Evolutionary conservation across 352 stramenopile genomes (phyloP).

Genomic region (Phytopythium oedochilum): DNA sequence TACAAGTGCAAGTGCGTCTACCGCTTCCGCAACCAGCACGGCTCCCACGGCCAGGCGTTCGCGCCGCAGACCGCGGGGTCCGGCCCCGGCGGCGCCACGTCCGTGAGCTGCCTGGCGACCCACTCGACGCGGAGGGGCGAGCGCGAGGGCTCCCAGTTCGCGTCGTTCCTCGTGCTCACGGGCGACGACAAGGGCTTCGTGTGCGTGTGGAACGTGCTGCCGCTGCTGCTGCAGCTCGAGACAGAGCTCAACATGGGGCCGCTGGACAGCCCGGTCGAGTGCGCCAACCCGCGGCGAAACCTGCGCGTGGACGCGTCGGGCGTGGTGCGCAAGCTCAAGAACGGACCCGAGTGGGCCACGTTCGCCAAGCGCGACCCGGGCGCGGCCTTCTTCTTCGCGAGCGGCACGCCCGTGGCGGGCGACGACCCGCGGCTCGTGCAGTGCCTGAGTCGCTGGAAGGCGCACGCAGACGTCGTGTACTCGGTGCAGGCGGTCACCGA

Average conservation of each 20-base stretch:
- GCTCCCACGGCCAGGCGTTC: conserved; percentile 1
- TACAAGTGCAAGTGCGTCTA: conserved; percentile 75
- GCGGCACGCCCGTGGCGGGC: conserved; percentile 40
- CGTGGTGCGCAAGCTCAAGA: conserved; percentile 67
- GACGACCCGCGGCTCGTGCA: conserved; percentile 18
- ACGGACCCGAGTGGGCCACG: conserved; percentile 53
- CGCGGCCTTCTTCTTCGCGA: conserved; percentile 54
- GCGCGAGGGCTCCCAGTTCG: conserved; percentile 30
- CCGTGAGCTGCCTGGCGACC: conserved; percentile 40
- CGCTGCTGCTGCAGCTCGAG: conserved; percentile 54
- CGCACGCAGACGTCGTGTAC: conserved; percentile 73
- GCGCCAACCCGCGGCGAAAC: conserved; percentile 66
- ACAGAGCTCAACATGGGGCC: conserved; percentile 33
- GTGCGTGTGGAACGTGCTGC: conserved; percentile 65
- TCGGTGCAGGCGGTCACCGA: conserved; percentile 71
- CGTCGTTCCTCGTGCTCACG: conserved; percentile 49
- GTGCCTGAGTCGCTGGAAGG: conserved; percentile 59
- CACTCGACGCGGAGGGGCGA: conserved; percentile 17
- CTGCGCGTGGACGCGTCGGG: conserved; percentile 61
- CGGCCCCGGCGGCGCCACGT: conserved; percentile 9
- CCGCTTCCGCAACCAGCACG: conserved; percentile 60
- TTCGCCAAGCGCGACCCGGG: conserved; percentile 47
- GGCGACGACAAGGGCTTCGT: conserved; percentile 80
- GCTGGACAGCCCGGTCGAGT: conserved; percentile 55
- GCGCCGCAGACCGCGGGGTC: not conserved